phyloP scores from a whole-genome alignment of 2,329 filamentous ascomycete species.

The Fusarium paranaense region DNA sequence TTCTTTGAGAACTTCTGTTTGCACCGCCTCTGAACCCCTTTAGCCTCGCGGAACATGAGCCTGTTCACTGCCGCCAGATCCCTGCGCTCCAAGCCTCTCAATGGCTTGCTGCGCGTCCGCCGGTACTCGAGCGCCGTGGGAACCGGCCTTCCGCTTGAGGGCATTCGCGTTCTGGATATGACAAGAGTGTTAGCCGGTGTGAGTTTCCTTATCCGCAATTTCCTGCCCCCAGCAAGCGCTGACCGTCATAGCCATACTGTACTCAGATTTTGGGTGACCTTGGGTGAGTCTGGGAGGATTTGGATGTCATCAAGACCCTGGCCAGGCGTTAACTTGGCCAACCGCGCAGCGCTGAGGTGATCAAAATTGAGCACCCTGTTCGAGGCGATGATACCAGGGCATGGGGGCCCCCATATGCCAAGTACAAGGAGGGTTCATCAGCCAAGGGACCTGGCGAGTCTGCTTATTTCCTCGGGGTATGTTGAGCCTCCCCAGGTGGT shows the following conservation, averaged over 20 bases:
- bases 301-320: constrained; percentile 2
- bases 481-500: constrained; percentile 15
- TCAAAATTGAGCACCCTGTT: constrained; percentile 95
- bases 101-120: constrained; percentile 39
- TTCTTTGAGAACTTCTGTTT: neutral
- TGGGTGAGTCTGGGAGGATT: constrained; percentile 70
- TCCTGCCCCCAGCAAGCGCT: constrained; percentile 13
- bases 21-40: constrained; percentile 1
- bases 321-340: constrained; percentile 23
- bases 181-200: constrained; percentile 95
- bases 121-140: constrained; percentile 46
- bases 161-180: constrained; percentile 94
- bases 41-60: constrained; percentile 26
- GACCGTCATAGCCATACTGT: constrained; percentile 81
- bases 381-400: constrained; percentile 94
- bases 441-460: constrained; percentile 84
- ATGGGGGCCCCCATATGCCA: constrained; percentile 95
- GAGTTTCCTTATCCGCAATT: constrained; percentile 52
- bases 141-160: constrained; percentile 75
- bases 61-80: constrained; percentile 31
- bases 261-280: constrained; percentile 97
- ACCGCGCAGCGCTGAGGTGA: constrained; percentile 82
- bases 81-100: constrained; percentile 30
- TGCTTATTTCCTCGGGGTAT: constrained; percentile 93
- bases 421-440: constrained; percentile 72